A percentile compares a stretch with the other conserved stretches of the same genome.
Conservation (phyloP, 2,329 filamentous ascomycete species). For the Fusarium sp. region DNA sequence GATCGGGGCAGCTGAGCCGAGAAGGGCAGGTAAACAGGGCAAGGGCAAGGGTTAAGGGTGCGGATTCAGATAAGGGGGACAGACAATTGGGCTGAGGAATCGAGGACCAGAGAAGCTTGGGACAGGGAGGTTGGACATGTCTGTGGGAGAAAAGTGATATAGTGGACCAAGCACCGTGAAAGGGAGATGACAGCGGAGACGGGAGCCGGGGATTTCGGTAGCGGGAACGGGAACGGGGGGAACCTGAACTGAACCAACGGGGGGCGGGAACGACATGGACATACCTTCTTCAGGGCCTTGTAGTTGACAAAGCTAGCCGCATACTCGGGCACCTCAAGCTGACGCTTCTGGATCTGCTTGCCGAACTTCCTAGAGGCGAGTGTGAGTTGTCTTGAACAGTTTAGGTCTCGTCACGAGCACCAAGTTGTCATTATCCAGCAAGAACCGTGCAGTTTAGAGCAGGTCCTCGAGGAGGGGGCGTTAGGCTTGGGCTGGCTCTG, state of each 20-base stretch:
- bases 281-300: conserved; percentile 97
- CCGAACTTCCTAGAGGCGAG: conserved; percentile 88
- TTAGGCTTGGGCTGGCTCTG: conserved; percentile 7
- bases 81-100: conserved; percentile 11
- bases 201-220: conserved; percentile 30
- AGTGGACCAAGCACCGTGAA: conserved; percentile 32
- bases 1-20: conserved; percentile 12
- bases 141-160: conserved; percentile 21
- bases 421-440: conserved; percentile 3
- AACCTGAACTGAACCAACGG: conserved; percentile 13
- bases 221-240: conserved; percentile 33
- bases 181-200: conserved; percentile 44
- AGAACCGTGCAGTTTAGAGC: conserved; percentile 7
- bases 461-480: conserved; percentile 8
- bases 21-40: conserved; percentile 15
- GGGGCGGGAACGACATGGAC: conserved; percentile 40
- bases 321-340: conserved; percentile 99
- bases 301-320: conserved; percentile 99
- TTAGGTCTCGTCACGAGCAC: background rate
- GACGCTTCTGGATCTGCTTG: conserved; percentile 98
- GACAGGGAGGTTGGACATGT: conserved; percentile 14
- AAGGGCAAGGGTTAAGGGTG: conserved; percentile 10
- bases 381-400: conserved; percentile 26
- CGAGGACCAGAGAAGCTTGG: conserved; percentile 10
- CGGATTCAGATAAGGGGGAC: conserved; percentile 9